These are phyloP conservation scores for Globisporangium polare DNA, from an alignment of 352 stramenopile species.

Conservation along the genomic window DNA sequence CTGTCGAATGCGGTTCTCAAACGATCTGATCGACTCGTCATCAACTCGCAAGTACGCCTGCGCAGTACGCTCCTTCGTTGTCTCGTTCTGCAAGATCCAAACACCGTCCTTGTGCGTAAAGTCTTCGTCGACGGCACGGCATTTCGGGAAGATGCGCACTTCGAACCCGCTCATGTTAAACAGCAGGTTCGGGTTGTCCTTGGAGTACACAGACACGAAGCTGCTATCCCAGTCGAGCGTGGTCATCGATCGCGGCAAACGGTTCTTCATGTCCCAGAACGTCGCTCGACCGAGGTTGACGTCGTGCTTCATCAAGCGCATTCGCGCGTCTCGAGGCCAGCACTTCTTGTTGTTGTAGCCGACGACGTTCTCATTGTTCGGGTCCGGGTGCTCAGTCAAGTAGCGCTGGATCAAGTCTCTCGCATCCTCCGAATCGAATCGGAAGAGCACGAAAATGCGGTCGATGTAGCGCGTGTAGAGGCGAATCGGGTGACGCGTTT, in stretches of 20 bases:
- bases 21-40: slow-evolving; percentile 93
- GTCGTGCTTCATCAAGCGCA: slow-evolving; percentile 99
- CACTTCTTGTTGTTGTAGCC: slow-evolving; percentile 99
- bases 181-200: slow-evolving; percentile 99
- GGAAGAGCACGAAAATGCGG: slow-evolving; percentile 99
- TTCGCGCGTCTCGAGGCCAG: slow-evolving; percentile 98
- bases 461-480: slow-evolving; percentile 99
- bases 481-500: slow-evolving; percentile 98
- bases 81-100: slow-evolving; percentile 99
- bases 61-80: slow-evolving; percentile 99
- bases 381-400: slow-evolving; percentile 99
- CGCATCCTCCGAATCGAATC: slow-evolving; percentile 97
- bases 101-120: slow-evolving; percentile 98
- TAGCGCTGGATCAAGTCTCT: slow-evolving; percentile 99
- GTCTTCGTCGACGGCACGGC: slow-evolving; percentile 86
- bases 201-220: slow-evolving; percentile 99
- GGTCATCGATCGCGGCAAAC: slow-evolving; percentile 96
- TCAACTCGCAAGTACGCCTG: slow-evolving; percentile 97
- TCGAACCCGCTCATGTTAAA: slow-evolving; percentile 99
- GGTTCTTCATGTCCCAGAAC: slow-evolving; percentile 99
- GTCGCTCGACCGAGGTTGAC: slow-evolving; percentile 99
- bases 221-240: slow-evolving; percentile 99
- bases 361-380: slow-evolving; percentile 99
- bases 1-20: slow-evolving; percentile 99
- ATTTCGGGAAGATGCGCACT: slow-evolving; percentile 93